Evolutionary conservation across 73 alveolate species (phyloP).

Genomic region (Stentor coeruleus): DNA sequence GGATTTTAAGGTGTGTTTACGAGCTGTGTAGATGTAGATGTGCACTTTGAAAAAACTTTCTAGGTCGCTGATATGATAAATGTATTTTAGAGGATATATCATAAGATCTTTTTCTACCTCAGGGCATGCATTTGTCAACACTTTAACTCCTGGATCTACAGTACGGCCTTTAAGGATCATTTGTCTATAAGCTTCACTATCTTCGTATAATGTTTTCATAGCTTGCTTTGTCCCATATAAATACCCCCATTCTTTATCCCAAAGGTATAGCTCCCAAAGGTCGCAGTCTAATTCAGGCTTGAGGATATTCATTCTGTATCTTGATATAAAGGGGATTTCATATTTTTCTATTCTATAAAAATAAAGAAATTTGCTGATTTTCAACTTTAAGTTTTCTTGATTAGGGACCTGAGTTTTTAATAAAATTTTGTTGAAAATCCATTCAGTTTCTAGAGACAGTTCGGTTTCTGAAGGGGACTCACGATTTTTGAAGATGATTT

Average conservation of each 20-base stretch:
- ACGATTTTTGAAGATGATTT: neutral
- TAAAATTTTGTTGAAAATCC: neutral
- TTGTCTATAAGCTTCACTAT: neutral
- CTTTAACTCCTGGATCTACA: neutral
- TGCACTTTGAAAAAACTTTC: neutral
- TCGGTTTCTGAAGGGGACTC: neutral
- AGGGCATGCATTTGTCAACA: neutral
- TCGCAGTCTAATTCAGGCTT: slow-evolving; percentile 7
- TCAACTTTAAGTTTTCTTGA: neutral
- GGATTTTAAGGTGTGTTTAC: neutral
- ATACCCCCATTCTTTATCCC: slow-evolving; percentile 1
- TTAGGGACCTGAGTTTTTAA: neutral
- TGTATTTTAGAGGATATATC: neutral
- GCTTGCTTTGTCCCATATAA: neutral
- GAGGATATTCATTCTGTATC: neutral
- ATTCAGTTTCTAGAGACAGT: slow-evolving; percentile 16
- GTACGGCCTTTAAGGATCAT: neutral
- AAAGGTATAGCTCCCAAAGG: neutral
- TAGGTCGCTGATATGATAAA: neutral
- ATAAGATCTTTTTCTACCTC: neutral
- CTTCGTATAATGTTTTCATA: neutral
- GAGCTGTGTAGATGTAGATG: neutral
- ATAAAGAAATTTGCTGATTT: neutral
- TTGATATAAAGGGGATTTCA: slow-evolving; percentile 15
- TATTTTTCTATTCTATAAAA: neutral